Base-by-base conservation (phyloP, 176 grass and related monocot genomes). In the Poa annua region DNA sequence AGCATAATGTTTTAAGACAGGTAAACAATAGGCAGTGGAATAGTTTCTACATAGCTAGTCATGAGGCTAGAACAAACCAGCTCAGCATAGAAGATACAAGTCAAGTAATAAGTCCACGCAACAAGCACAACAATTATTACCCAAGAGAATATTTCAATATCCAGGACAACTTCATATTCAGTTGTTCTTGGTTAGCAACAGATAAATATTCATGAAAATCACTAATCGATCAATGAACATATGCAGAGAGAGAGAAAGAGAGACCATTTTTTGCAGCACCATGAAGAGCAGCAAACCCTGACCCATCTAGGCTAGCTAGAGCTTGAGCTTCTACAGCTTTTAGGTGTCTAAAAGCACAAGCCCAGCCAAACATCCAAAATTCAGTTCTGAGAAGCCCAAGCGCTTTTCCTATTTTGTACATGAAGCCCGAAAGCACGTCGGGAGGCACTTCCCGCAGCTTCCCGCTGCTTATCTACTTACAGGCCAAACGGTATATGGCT, bases 211-310 rank as follows among this genome's bases (percentile, higher is more conserved):
- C 24, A 73, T 75, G 25, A 32, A 71, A 85, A 59, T 78, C n/a
- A 8, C 68, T 45, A 71, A 71, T 25, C 15, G n/a, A 48, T 47
- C 41, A 71, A 71, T 26, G 41, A 48, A 6, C 39, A 35, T 35
- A 66, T 35, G 32, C 26, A 15, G 4, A 64, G 32, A 66, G 24
- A 20, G 41, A 25, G 34, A 71, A 33, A 65, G 73, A 24, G 20
- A 20, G n/a, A 80, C 82, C 82, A 56, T 47, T 6, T 89, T 81
- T 80, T 21, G 76, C 57, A 39, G 87, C 83, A 75, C 21, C 50
- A n/a, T 81, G 87, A 14, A 89, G 69, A 85, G 82, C 50, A 75
- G 69, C 14, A 67, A 81, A 50, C 24, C 87, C 70, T 16, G 17
- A 13, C 3, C 17, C 55, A 44, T 86, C 76, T 66, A 74, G 34